Evolutionary conservation across 306 rosid species (phyloP).

Genomic region (Medicago truncatula): MtrunA17r5.0-ANR NC_053044.1:39681001-39681500

Average conservation of each 20-base stretch:
- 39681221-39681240: constrained; percentile 6
- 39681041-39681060: neutral
- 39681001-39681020: neutral
- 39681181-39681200: constrained; percentile 10
- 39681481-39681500: constrained; percentile 61
- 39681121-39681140: neutral
- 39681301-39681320: constrained; percentile 31
- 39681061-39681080: neutral
- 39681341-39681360: neutral
- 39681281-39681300: constrained; percentile 33
- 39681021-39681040: neutral
- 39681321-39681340: constrained; percentile 14
- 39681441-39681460: constrained; percentile 71
- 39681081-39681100: neutral
- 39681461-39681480: constrained; percentile 62
- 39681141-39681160: neutral
- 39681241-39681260: neutral
- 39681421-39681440: constrained; percentile 72
- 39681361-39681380: constrained; percentile 28
- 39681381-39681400: constrained; percentile 57
- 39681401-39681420: constrained; percentile 62
- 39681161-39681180: constrained; percentile 29
- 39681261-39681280: constrained; percentile 26
- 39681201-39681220: constrained; percentile 21
- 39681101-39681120: neutral